Conservation (phyloP, 495 filamentous ascomycete genomes). For the Neurospora tetraspora region DNA sequence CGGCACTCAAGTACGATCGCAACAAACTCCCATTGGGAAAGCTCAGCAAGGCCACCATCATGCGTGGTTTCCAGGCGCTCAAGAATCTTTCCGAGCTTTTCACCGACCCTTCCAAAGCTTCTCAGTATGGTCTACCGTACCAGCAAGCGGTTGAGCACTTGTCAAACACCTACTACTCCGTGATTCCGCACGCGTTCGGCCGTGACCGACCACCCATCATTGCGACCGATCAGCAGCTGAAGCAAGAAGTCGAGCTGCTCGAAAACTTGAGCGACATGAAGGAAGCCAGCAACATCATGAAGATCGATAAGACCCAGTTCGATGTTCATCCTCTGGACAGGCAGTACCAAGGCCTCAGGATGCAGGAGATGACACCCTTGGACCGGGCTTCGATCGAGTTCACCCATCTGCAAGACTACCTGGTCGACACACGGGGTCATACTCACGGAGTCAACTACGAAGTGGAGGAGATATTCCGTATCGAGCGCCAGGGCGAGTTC, state of each 20-base stretch:
- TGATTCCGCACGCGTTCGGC: conserved; percentile 76
- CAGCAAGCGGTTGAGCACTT: conserved; percentile 43
- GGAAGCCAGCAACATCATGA: conserved; percentile 68
- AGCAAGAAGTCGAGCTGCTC: conserved; percentile 65
- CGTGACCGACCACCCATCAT: conserved; percentile 62
- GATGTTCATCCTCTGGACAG: conserved; percentile 54
- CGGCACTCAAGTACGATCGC: conserved; percentile 62
- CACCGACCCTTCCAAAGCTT: conserved; percentile 34
- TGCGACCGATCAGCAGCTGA: conserved; percentile 40
- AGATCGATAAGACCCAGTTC: conserved; percentile 41
- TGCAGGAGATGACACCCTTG: conserved; percentile 68
- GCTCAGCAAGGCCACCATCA: conserved; percentile 65
- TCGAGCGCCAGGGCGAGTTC: conserved; percentile 64
- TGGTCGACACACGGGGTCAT: conserved; percentile 48
- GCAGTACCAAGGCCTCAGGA: conserved; percentile 56
- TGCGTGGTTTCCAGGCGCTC: conserved; percentile 57
- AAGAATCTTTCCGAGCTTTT: conserved; percentile 63
- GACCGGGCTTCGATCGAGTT: conserved; percentile 51
- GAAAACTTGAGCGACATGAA: conserved; percentile 76
- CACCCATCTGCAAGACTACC: conserved; percentile 50
- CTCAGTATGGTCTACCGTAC: conserved; percentile 4
- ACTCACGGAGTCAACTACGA: conserved; percentile 51
- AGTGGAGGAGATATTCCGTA: conserved; percentile 73
- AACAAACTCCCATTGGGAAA: conserved; percentile 76
- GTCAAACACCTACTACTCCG: conserved; percentile 67